phyloP scores from a whole-genome alignment of 345 rosid species.

The Salix dunnii region DNA sequence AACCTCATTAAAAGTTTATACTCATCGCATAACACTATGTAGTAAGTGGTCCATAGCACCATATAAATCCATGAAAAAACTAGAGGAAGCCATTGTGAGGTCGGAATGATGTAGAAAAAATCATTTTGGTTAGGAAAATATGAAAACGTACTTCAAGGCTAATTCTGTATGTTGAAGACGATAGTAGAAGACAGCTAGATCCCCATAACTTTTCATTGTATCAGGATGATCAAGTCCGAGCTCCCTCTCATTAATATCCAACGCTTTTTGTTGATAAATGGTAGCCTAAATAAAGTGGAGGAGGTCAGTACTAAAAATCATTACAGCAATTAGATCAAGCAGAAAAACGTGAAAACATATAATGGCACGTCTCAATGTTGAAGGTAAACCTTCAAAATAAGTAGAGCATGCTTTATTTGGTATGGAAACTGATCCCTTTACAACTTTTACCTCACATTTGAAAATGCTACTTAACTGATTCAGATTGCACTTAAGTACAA shows the following conservation, averaged over 20 bases:
- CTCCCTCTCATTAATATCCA: conserved; percentile 39
- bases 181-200: conserved; percentile 35
- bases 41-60: background rate
- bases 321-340: background rate
- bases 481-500: background rate
- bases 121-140: conserved; percentile 16
- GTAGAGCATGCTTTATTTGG: background rate
- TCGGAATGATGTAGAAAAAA: conserved; percentile 2
- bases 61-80: conserved; percentile 2
- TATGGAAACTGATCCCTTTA: background rate
- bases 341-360: background rate
- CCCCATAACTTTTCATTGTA: conserved; percentile 40
- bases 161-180: conserved; percentile 36
- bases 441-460: background rate
- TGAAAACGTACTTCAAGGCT: conserved; percentile 32
- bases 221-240: conserved; percentile 40
- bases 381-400: background rate
- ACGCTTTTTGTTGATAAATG: conserved; percentile 35
- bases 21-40: background rate
- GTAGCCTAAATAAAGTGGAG: conserved; percentile 38
- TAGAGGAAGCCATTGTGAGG: background rate
- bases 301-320: conserved; percentile 16
- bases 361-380: background rate
- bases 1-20: background rate
- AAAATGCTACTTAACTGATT: background rate